phyloP scores from a whole-genome alignment of 331 rosid genomes.

The Pyrus hybrid region DNA sequence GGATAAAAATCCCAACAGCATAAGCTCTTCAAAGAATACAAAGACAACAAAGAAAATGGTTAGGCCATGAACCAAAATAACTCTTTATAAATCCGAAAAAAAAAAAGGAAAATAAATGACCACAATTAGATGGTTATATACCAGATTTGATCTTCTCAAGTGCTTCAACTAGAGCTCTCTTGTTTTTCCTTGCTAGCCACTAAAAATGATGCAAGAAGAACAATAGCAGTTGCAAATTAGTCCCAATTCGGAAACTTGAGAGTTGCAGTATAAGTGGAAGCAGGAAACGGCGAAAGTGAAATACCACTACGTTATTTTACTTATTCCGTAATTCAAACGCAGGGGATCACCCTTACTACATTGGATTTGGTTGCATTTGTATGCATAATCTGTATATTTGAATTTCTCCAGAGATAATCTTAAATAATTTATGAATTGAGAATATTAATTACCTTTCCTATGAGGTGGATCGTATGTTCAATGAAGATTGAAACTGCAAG shows the following conservation, averaged over 20 bases:
- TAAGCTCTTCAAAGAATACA: conserved; percentile 50
- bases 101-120: neutral
- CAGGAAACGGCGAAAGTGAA: neutral
- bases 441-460: conserved; percentile 39
- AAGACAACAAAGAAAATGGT: neutral
- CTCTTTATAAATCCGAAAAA: neutral
- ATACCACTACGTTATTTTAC: neutral
- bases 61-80: neutral
- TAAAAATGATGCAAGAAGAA: conserved; percentile 17
- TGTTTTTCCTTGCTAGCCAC: conserved; percentile 53
- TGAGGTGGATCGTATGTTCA: conserved; percentile 51
- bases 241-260: neutral
- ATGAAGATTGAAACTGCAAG: conserved; percentile 55
- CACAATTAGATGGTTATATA: conserved; percentile 11
- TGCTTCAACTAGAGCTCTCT: conserved; percentile 64
- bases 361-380: neutral
- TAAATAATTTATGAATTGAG: neutral
- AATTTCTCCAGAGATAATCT: neutral
- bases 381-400: neutral
- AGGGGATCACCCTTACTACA: neutral
- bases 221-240: neutral
- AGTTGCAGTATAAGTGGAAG: neutral
- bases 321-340: neutral
- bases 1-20: conserved; percentile 79
- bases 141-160: conserved; percentile 85